Evolutionary conservation across 345 rosid genomes (phyloP), one percentile per base, ranked within the genome.

Genomic region (Citrus cavaleriei): DNA sequence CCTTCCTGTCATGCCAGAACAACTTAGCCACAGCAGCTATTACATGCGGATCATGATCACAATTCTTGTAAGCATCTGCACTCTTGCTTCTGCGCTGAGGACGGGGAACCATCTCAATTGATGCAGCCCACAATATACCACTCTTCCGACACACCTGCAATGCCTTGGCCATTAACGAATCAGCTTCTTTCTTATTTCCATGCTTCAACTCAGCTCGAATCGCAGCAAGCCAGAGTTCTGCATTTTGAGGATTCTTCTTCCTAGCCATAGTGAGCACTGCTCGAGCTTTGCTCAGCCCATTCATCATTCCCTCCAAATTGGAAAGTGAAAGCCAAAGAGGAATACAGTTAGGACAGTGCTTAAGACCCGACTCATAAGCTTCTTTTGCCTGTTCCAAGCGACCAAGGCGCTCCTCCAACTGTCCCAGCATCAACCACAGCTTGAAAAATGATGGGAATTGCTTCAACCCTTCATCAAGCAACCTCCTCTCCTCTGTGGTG

Each of bases 391-490:
- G 86, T 25, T 91, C 95, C 61, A 83, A 76, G 68, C 73, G 86
- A 73, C 83, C 87, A 60, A 93, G 88, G 30, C 93, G 89, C 85
- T 93, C 97, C 79, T 93, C 98, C 6, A 93, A 94, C 93, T 95
- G 98, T 60, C 98, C 98, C 74, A 85, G 90, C 98, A 95, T 95
- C 88, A 95, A 82, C 98, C 98, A 92, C 80, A 95, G 78, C 83
- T 95, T 93, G 84, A 90, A 93, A 85, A 91, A 95, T 6, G 91
- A 90, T 30, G 95, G 91, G 87, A 95, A 95, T 67, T 79, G 87
- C 79, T 90, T 88, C 89, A 93, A 85, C 24, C 97, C 98, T 88
- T 92, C 98, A 73, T 88, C 89, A 62, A 95, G 91, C 83, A 95
- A 80, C 73, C 86, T 90, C 85, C 93, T 92, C 88, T 93, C 98